Evolutionary conservation across 495 filamentous ascomycete genomes (phyloP).

Genomic region (Annulohypoxylon moriforme): DNA sequence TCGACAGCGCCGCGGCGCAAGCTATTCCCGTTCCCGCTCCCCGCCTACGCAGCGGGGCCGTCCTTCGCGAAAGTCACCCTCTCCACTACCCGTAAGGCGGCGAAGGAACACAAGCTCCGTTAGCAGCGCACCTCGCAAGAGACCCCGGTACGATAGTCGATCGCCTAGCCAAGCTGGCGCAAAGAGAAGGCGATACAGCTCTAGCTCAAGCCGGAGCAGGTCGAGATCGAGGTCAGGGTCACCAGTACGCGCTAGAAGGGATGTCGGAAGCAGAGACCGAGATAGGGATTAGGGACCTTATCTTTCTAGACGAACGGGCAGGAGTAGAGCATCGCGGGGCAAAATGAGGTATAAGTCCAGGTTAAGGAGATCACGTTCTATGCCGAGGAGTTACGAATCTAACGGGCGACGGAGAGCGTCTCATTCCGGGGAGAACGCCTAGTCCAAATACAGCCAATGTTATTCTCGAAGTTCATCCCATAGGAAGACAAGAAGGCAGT

Average conservation of each 20-base stretch:
- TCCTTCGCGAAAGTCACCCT: conserved; percentile 17
- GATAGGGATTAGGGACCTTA: conserved; percentile 23
- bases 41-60: conserved; percentile 29
- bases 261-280: conserved; percentile 3
- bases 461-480: neutral
- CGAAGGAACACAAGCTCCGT: conserved; percentile 33
- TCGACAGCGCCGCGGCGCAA: conserved; percentile 36
- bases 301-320: neutral
- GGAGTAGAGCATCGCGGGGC: too few species aligned
- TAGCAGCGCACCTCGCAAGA: conserved; percentile 38
- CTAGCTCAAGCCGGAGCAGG: conserved; percentile 34
- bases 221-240: conserved; percentile 22
- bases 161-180: conserved; percentile 26
- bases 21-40: conserved; percentile 44
- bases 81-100: conserved; percentile 25
- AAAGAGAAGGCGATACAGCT: conserved; percentile 48
- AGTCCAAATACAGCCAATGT: neutral
- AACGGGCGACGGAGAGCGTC: neutral
- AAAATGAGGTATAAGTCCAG: neutral
- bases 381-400: neutral
- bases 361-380: neutral
- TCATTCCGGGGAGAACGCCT: neutral
- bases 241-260: conserved; percentile 37
- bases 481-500: neutral
- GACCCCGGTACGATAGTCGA: conserved; percentile 35